These are phyloP conservation scores for Ichthyophthirius multifiliis DNA, from an alignment of 169 alveolate genomes.

Conservation along the genomic window DNA sequence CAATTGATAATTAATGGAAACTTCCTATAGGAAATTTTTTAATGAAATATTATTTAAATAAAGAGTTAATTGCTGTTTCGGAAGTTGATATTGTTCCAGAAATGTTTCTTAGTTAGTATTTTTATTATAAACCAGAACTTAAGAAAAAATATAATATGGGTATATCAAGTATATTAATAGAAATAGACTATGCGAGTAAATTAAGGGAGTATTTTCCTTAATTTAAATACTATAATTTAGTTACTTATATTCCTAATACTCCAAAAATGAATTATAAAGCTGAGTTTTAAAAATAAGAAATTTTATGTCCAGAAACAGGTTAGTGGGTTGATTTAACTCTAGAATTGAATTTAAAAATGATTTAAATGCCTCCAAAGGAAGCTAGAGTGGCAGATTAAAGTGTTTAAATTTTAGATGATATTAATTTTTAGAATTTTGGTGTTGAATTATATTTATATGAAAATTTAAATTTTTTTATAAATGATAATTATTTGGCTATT, in stretches of 20 bases:
- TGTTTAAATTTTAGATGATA: background rate
- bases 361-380: background rate
- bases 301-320: background rate
- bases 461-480: background rate
- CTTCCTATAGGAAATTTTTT: background rate
- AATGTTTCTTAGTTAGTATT: background rate
- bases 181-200: background rate
- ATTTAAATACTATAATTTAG: background rate
- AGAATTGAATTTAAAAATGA: background rate
- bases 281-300: background rate
- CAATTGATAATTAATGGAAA: background rate
- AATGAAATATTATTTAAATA: background rate
- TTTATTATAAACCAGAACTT: background rate
- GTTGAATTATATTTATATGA: background rate
- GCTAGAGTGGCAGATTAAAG: background rate
- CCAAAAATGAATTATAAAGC: background rate
- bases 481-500: background rate
- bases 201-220: background rate
- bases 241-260: background rate
- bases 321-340: slow-evolving; percentile 1
- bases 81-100: background rate
- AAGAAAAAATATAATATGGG: background rate
- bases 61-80: background rate
- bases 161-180: background rate
- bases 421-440: background rate